Base-by-base conservation (phyloP, 2,329 filamentous ascomycete genomes). In the Microcera coccophila region DNA sequence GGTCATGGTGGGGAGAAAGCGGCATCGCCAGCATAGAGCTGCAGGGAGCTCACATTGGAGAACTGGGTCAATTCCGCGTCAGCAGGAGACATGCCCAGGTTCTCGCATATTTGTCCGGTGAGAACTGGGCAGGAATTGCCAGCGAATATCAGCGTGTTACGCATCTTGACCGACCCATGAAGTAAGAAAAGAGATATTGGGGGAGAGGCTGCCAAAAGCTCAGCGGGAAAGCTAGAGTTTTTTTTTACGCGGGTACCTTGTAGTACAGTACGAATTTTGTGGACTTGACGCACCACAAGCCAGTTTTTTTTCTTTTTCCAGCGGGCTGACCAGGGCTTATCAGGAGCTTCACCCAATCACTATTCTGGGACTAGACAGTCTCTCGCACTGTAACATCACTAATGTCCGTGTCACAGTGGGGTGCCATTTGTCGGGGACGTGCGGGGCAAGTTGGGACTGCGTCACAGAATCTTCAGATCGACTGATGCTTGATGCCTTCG, bases 31-130 rank as follows among this genome's bases (percentile, higher is more conserved):
- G 38, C 38, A 10, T 16, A 22, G 38, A 24, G 20, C 17, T 21
- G 31, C 49, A 53, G 61, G 56, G 58, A 69, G 70, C 71, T 72
- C 70, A 80, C 79, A 76, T 85, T 85, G 63, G 81, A 81, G 69
- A 85, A 85, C 66, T 85, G 81, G 46, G 79, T 78, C 57, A 85
- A 73, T 70, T 84, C 81, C 55, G 81, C 79, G 49, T 76, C 70
- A 50, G 80, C 81, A 57, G 80, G 74, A 50, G 70, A 67, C 79
- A 83, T 84, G 59, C 81, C 80, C 64, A 85, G 66, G 57, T 82
- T 84, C 65, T 78, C 76, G 65, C 81, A 84, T 74, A 85, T 84
- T 58, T 83, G 78, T 45, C 68, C 70, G 15, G 81, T 81, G 61
- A 85, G 76, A 47, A 70, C 73, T 48, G 81, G 81, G 70, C 81